These are phyloP conservation scores for Nicotiana obtusifolia DNA, from an alignment of 257 asterid genomes.

Conservation along the genomic window DNA sequence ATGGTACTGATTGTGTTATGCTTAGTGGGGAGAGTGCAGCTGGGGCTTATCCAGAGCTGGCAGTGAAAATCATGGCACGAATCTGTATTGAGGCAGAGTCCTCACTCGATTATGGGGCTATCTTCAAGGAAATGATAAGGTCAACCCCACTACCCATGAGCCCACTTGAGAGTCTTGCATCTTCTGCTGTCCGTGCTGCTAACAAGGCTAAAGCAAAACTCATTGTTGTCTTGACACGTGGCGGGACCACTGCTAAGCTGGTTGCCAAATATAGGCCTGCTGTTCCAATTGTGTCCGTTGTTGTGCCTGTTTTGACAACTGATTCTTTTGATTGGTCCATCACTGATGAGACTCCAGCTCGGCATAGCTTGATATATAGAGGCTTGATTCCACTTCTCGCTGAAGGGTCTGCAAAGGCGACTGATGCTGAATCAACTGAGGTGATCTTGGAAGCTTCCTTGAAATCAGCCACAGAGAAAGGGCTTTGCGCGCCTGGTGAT, in stretches of 20 bases:
- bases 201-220: constrained; percentile 60
- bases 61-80: constrained; percentile 74
- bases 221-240: constrained; percentile 76
- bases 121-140: constrained; percentile 63
- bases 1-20: constrained; percentile 88
- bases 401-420: constrained; percentile 72
- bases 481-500: constrained; percentile 63
- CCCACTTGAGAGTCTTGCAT: constrained; percentile 73
- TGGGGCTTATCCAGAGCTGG: constrained; percentile 73
- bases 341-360: constrained; percentile 71
- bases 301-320: constrained; percentile 59
- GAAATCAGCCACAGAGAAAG: constrained; percentile 42
- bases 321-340: constrained; percentile 67
- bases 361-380: constrained; percentile 72
- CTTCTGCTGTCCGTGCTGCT: constrained; percentile 71
- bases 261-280: constrained; percentile 82
- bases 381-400: constrained; percentile 76
- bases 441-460: constrained; percentile 56
- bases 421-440: constrained; percentile 72
- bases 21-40: constrained; percentile 92
- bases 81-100: constrained; percentile 81
- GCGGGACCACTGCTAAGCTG: constrained; percentile 73
- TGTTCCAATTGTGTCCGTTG: constrained; percentile 71
- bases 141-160: constrained; percentile 81
- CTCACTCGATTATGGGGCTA: constrained; percentile 58